Evolutionary conservation across 306 rosid genomes (phyloP), one percentile per base, ranked within the genome.

Genomic region (Cicer bijugum): DNA sequence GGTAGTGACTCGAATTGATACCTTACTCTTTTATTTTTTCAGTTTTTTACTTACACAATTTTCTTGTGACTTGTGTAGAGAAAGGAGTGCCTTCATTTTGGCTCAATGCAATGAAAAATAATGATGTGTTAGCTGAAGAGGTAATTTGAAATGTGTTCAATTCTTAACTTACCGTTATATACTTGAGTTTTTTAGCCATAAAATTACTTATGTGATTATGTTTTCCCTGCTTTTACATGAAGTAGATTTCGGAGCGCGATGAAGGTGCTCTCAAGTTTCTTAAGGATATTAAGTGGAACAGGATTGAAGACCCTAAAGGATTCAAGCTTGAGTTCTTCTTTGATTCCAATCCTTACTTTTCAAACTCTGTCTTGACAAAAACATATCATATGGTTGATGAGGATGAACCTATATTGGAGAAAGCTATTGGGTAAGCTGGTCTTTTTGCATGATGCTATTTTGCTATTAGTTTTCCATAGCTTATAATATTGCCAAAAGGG

Each of bases 301-400:
- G 88, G 80, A 74, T 83, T 16, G 95, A 88, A 5, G 72, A 80
- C 39, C 92, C 95, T 0, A 92, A 87, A 81, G 96, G 95, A 16
- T 92, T 92, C 87, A 88, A 87, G 85, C 91, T 90, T 11, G 96
- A 92, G 59, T 92, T 92, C 65, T 86, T 76, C 76, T 92, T 92
- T 14, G 88, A 90, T 46, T 17, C 89, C 5, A 92, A 92, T 79
- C 89, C 95, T 17, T 90, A 73, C 56, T 92, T 92, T 75, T 81
- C 86, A 71, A 92, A 92, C 59, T 40, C 90, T 5, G 84, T 86
- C 55, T 81, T 92, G 82, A 84, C 91, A 0, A 92, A 92, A 84
- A 87, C 82, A 4, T 90, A 92, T 59, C 92, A 90, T 72, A 87
- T 92, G 95, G 84, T 88, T 37, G 98, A 88, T 72, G 95, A 92